These are phyloP conservation scores for Aphanomyces cochlioides DNA, from an alignment of 352 stramenopile genomes.

Conservation along the genomic window DNA sequence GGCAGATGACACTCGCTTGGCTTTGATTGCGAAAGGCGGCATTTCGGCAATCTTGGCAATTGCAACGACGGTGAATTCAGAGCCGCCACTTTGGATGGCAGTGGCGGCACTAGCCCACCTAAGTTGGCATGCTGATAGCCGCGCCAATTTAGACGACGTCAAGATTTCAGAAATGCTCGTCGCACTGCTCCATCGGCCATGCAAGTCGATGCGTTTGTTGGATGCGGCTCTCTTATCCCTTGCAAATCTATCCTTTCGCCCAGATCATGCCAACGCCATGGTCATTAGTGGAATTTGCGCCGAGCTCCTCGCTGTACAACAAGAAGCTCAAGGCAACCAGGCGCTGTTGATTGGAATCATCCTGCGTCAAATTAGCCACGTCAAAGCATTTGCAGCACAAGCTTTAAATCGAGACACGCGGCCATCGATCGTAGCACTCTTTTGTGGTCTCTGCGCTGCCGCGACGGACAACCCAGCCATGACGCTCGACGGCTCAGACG, in stretches of 20 bases:
- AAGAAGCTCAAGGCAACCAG: background rate
- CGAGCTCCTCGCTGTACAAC: conserved; percentile 42
- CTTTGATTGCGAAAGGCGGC: conserved; percentile 39
- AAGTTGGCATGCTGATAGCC: conserved; percentile 58
- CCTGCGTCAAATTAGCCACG: conserved; percentile 55
- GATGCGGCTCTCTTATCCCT: conserved; percentile 45
- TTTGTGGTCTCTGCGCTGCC: conserved; percentile 45
- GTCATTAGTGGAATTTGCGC: conserved; percentile 43
- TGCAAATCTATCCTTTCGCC: conserved; percentile 47
- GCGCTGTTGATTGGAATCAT: conserved; percentile 47
- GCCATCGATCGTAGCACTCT: conserved; percentile 36
- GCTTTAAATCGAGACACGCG: background rate
- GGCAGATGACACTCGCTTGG: conserved; percentile 43
- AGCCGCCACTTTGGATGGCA: conserved; percentile 39
- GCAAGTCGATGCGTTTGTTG: conserved; percentile 17
- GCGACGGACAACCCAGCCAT: conserved; percentile 38
- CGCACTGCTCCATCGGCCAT: background rate
- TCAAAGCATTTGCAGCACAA: conserved; percentile 31
- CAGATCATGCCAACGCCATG: conserved; percentile 47
- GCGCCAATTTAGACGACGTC: conserved; percentile 35
- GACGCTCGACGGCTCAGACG: conserved; percentile 58
- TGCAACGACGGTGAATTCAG: conserved; percentile 31
- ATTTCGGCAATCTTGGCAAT: conserved; percentile 43
- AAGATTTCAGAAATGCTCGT: conserved; percentile 42
- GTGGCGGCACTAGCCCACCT: conserved; percentile 52